These are phyloP conservation scores for Jacaranda copaia DNA, from an alignment of 257 asterid species.

Conservation along the genomic window DNA sequence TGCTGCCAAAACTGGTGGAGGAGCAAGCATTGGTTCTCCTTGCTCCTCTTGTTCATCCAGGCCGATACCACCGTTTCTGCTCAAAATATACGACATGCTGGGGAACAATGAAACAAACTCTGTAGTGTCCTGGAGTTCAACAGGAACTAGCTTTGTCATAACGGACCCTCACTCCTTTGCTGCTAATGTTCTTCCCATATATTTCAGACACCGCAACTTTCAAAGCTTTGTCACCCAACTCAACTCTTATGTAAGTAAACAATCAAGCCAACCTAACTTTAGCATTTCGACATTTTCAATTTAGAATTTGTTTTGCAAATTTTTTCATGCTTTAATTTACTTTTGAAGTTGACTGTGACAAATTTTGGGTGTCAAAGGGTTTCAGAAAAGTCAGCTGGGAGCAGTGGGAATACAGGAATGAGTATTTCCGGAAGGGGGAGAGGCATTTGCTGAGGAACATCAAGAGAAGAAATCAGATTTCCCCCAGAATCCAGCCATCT, in stretches of 20 bases:
- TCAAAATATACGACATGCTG: slow-evolving; percentile 56
- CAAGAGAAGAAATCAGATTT: slow-evolving; percentile 40
- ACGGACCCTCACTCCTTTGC: slow-evolving; percentile 50
- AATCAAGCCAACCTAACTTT: background rate
- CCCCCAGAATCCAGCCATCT: slow-evolving; percentile 5
- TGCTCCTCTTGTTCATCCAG: slow-evolving; percentile 15
- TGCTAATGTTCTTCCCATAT: slow-evolving; percentile 50
- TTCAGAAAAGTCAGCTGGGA: slow-evolving; percentile 63
- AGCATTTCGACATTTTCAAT: no score
- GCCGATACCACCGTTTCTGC: slow-evolving; percentile 51
- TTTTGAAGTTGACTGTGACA: background rate
- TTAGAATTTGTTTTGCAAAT: no score
- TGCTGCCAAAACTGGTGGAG: background rate
- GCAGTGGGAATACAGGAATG: slow-evolving; percentile 57
- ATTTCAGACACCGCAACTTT: slow-evolving; percentile 61
- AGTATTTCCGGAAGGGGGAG: slow-evolving; percentile 58
- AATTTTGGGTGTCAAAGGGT: slow-evolving; percentile 39
- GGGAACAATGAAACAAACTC: slow-evolving; percentile 39
- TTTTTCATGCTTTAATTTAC: background rate
- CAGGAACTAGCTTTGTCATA: slow-evolving; percentile 60
- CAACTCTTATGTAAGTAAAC: slow-evolving; percentile 57
- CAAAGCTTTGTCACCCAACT: slow-evolving; percentile 64
- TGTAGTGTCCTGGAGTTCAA: slow-evolving; percentile 50
- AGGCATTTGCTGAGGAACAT: slow-evolving; percentile 49
- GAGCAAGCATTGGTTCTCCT: background rate